A percentile compares a stretch with the other conserved stretches of the same genome.
These are phyloP conservation scores for Ascochyta fabae DNA, from an alignment of 2,329 filamentous ascomycete species.

Conservation along the genomic window DNA sequence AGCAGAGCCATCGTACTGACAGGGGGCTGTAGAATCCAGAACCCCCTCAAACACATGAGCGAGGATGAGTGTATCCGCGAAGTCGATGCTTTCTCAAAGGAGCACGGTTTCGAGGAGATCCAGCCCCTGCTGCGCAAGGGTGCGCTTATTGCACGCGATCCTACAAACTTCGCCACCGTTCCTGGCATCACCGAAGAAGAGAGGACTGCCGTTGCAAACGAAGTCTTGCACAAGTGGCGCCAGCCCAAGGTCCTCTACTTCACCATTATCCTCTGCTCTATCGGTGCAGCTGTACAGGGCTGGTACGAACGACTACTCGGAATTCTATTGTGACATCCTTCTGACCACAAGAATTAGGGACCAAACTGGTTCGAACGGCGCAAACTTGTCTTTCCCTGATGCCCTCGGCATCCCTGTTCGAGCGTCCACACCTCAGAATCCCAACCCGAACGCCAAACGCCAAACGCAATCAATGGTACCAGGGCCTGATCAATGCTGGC, in stretches of 20 bases:
- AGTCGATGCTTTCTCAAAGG: conserved; percentile 59
- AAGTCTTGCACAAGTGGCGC: conserved; percentile 64
- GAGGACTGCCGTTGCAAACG: conserved; percentile 24
- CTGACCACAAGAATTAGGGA: conserved; percentile 4
- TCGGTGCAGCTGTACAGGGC: conserved; percentile 68
- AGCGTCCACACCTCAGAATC: background rate
- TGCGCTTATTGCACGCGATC: conserved; percentile 55
- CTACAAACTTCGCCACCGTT: conserved; percentile 21
- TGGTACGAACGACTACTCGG: conserved; percentile 55
- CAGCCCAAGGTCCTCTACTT: conserved; percentile 64
- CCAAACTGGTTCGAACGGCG: conserved; percentile 60
- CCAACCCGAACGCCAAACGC: conserved; percentile 23
- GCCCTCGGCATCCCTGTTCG: conserved; percentile 57
- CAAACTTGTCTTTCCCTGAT: conserved; percentile 65
- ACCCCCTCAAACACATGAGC: conserved; percentile 28
- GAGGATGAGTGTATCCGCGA: conserved; percentile 55
- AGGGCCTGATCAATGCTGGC: conserved; percentile 29
- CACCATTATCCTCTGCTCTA: conserved; percentile 70
- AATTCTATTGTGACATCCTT: background rate
- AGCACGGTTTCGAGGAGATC: conserved; percentile 55
- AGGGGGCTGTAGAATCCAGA: conserved; percentile 21
- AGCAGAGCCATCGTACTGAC: background rate
- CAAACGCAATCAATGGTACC: conserved; percentile 30
- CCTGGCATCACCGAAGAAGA: conserved; percentile 27
- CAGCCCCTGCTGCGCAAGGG: conserved; percentile 56